phyloP scores from a whole-genome alignment of 495 filamentous ascomycete species.

The Pseudevernia furfuracea region DNA sequence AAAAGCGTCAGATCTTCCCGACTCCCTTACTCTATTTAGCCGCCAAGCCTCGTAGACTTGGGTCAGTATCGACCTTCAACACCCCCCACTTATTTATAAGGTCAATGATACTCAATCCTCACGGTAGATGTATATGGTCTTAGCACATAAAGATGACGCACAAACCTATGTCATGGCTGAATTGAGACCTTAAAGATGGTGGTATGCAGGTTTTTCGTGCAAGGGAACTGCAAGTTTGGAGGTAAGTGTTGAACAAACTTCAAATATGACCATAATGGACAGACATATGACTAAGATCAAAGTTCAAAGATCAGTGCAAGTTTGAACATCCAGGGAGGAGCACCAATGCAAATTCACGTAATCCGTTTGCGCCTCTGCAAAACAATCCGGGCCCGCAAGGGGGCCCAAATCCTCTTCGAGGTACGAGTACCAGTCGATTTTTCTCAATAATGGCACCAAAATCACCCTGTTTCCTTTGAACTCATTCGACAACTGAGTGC shows the following conservation, averaged over 20 bases:
- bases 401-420: conserved; percentile 34
- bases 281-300: conserved; percentile 26
- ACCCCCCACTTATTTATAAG: background rate
- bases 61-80: background rate
- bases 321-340: conserved; percentile 45
- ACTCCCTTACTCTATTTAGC: no score
- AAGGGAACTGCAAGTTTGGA: conserved; percentile 67
- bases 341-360: conserved; percentile 10
- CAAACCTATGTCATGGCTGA: background rate
- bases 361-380: conserved; percentile 25
- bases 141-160: background rate
- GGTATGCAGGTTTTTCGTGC: conserved; percentile 65
- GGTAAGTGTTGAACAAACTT: conserved; percentile 29
- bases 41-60: background rate
- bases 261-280: background rate
- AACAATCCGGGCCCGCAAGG: conserved; percentile 20
- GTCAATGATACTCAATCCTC: background rate
- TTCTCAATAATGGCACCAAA: background rate
- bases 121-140: no score
- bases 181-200: conserved; percentile 35
- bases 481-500: background rate
- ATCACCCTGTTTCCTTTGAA: background rate
- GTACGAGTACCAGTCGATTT: conserved; percentile 18
- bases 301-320: conserved; percentile 45
- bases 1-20: no score